phyloP scores from a whole-genome alignment of 164 flowering plant species.

The Kingdonia uniflora region DNA sequence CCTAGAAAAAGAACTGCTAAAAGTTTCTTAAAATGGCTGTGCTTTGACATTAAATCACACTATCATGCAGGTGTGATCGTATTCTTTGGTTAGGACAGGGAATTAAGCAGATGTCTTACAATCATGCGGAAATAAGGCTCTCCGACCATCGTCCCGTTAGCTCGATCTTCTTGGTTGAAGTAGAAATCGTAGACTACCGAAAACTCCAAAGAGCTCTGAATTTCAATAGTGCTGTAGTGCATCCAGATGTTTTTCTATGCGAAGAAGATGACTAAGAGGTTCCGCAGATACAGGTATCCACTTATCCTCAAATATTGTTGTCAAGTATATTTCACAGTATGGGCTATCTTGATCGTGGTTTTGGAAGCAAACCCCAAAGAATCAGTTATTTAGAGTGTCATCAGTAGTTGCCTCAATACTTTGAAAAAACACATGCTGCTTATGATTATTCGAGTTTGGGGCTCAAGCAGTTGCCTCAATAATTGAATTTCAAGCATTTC shows the following conservation, averaged over 20 bases:
- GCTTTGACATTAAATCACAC: not conserved
- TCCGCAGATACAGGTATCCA: slow-evolving; percentile 9
- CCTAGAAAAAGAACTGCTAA: not conserved
- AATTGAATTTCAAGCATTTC: too few relatives aligned
- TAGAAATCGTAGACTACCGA: slow-evolving; percentile 69
- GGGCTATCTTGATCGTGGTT: too few relatives aligned
- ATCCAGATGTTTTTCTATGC: slow-evolving; percentile 42
- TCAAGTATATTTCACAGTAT: too few relatives aligned
- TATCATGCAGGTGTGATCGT: slow-evolving; percentile 79
- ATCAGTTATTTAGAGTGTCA: too few relatives aligned
- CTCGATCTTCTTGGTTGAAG: slow-evolving; percentile 57
- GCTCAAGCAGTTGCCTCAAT: too few relatives aligned
- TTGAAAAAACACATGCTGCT: too few relatives aligned
- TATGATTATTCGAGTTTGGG: too few relatives aligned
- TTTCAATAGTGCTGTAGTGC: slow-evolving; percentile 42
- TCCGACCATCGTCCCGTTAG: slow-evolving; percentile 97
- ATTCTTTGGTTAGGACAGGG: slow-evolving; percentile 84
- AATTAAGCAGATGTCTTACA: slow-evolving; percentile 72
- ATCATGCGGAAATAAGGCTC: slow-evolving; percentile 42
- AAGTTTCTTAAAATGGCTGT: too few relatives aligned
- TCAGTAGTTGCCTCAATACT: too few relatives aligned
- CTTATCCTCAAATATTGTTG: too few relatives aligned
- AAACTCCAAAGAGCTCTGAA: slow-evolving; percentile 68
- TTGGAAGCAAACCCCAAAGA: too few relatives aligned
- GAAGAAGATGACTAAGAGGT: slow-evolving; percentile 20